phyloP scores from a whole-genome alignment of 768 basidiomycete species.

The Serendipita sp. region DNA sequence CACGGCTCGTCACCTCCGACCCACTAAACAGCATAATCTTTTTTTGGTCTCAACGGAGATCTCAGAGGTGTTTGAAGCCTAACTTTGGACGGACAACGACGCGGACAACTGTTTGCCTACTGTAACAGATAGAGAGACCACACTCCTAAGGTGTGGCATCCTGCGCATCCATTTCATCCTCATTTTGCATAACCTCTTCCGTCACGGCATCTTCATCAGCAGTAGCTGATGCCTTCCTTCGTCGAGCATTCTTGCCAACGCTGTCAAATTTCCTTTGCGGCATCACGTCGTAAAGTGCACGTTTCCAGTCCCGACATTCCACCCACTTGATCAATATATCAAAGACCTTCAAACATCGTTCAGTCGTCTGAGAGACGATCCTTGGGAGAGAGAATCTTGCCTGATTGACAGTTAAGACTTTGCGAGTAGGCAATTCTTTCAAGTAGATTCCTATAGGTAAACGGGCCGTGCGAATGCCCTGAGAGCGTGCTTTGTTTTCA shows the following conservation, averaged over 20 bases:
- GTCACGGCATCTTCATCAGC: slow-evolving; percentile 10
- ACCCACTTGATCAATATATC: slow-evolving; percentile 86
- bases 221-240: slow-evolving; percentile 13
- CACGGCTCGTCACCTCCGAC: too few species aligned
- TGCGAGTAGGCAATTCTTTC: slow-evolving; percentile 69
- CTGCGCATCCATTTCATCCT: neutral
- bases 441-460: slow-evolving; percentile 92
- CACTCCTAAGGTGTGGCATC: too few species aligned
- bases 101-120: too few species aligned
- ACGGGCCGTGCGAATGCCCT: slow-evolving; percentile 68
- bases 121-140: too few species aligned
- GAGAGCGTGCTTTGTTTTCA: slow-evolving; percentile 61
- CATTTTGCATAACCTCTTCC: slow-evolving; percentile 7
- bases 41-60: too few species aligned
- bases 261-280: slow-evolving; percentile 77
- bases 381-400: slow-evolving; percentile 24
- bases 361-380: too few species aligned
- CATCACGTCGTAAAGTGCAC: slow-evolving; percentile 76
- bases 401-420: slow-evolving; percentile 96
- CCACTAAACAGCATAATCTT: too few species aligned
- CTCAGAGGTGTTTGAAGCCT: too few species aligned
- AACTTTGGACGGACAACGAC: too few species aligned
- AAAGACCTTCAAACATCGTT: slow-evolving; percentile 35
- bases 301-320: slow-evolving; percentile 72
- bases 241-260: slow-evolving; percentile 21